Evolutionary conservation across 495 filamentous ascomycete species (phyloP).

Genomic region (Schizothecium vesticola): DNA sequence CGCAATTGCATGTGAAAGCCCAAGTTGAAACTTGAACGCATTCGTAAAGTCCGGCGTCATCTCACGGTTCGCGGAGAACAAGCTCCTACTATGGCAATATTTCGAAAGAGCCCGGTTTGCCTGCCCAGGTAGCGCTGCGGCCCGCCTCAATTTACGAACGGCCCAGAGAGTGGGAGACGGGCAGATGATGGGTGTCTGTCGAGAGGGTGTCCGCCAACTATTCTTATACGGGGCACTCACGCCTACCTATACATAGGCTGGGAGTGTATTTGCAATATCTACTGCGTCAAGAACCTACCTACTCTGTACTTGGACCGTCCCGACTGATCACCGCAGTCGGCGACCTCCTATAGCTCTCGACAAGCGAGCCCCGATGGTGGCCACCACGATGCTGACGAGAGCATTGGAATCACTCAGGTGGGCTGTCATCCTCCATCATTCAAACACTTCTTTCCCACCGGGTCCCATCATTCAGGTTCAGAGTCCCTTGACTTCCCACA

Average conservation of each 20-base stretch:
- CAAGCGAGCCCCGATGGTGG: background rate
- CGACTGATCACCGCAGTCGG: too few species aligned
- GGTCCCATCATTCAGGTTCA: too few species aligned
- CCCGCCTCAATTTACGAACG: background rate
- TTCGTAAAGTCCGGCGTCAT: background rate
- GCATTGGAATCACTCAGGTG: background rate
- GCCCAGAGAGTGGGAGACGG: background rate
- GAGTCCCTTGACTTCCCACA: too few species aligned
- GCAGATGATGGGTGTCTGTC: background rate
- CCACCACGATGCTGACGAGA: background rate
- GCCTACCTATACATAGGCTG: background rate
- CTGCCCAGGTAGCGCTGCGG: background rate
- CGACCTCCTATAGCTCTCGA: background rate
- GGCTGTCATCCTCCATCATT: background rate
- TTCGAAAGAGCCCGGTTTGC: background rate
- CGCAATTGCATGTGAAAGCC: background rate
- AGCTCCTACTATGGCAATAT: background rate
- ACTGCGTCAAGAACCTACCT: background rate
- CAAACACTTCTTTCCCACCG: background rate
- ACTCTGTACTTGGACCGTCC: background rate
- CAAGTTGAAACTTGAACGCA: background rate
- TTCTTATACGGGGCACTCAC: too few species aligned
- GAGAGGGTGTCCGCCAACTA: background rate
- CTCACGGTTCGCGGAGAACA: background rate
- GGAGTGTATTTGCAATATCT: background rate